phyloP scores from a whole-genome alignment of 192 early-diverging fungal genomes.

The Entophlyctis helioformis region DNA sequence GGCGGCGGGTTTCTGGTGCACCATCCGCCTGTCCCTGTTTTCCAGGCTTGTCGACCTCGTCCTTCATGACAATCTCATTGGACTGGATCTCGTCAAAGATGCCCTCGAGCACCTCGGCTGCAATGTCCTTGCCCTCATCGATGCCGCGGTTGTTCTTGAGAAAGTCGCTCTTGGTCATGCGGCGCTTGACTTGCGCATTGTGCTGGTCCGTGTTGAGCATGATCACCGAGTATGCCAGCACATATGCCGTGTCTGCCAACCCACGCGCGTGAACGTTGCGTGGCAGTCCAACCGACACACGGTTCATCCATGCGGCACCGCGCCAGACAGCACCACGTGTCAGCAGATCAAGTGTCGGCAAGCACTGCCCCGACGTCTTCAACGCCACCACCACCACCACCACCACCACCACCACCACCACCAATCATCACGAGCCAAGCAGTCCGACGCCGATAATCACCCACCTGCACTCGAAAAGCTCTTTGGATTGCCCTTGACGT shows the following conservation, averaged over 20 bases:
- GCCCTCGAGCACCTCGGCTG: slow-evolving; percentile 45
- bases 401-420: no score
- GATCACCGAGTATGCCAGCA: slow-evolving; percentile 83
- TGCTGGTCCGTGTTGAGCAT: slow-evolving; percentile 92
- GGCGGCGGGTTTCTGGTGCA: no score
- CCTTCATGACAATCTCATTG: slow-evolving; percentile 92
- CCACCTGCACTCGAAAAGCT: slow-evolving; percentile 70
- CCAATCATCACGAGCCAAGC: no score
- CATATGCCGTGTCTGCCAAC: slow-evolving; percentile 83
- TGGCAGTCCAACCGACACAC: no score
- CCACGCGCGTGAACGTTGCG: no score
- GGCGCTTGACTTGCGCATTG: slow-evolving; percentile 70
- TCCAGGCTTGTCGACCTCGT: no score
- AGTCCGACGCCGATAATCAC: slow-evolving; percentile 6
- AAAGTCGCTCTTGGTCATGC: slow-evolving; percentile 81
- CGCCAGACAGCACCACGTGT: background rate
- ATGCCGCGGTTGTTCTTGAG: slow-evolving; percentile 87
- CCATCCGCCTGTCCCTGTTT: no score
- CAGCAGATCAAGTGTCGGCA: no score
- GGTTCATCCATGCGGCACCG: no score
- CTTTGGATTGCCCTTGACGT: slow-evolving; percentile 66
- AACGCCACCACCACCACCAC: no score
- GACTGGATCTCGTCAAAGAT: slow-evolving; percentile 75
- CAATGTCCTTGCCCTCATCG: slow-evolving; percentile 73
- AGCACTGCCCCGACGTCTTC: no score